Evolutionary conservation across 1,284 basidiomycete genomes (phyloP), one percentile per base, ranked within the genome.

Genomic region (Trichosporon asahii): DNA sequence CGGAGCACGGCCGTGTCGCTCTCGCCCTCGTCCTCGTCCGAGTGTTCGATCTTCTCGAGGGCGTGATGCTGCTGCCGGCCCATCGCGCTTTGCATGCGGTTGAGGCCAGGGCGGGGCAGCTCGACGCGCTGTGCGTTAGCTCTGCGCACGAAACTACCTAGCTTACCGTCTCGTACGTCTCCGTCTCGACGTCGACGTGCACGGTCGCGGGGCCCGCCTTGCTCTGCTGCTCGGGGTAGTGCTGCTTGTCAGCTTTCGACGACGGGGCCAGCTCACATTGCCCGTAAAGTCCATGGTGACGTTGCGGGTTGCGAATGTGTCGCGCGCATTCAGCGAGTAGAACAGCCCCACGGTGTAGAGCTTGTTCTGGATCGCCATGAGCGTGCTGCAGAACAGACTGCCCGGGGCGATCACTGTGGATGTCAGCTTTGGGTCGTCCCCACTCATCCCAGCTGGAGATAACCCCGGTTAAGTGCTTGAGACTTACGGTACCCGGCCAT

Each of bases 281-380:
- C n/a, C 21, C 9, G 55, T 66, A 35, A 64, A 61, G 23, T 65
- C 67, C 63, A 68, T 65, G 2, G 67, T 68, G 49, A 65, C 33
- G 31, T 55, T 21, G n/a, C 29, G 33, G 2, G 25, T 46, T 15
- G 49, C 55, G 55, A 66, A 66, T 7, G 64, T 55, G 7, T 64
- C 65, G 27, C 64, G 70, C 37, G 71, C 64, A 67, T 77, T 78
- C 44, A 78, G 70, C 14, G 76, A 69, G 70, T 76, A 77, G 69
- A 77, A 72, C 44, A 78, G 65, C 46, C 74, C 75, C 18, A 75
- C 68, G 61, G 67, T 70, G 72, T 77, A 76, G 64, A 78, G 66
- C 68, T 78, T 77, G 66, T 70, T 66, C 67, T 76, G 75, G 46
- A 76, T 73, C 63, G 68, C 71, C 44, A 73, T 73, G 55, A 78